Percentiles rank a stretch among this genome's conserved stretches.
Evolutionary conservation across 257 asterid genomes (phyloP).

Genomic region (Paulownia fortunei): DNA sequence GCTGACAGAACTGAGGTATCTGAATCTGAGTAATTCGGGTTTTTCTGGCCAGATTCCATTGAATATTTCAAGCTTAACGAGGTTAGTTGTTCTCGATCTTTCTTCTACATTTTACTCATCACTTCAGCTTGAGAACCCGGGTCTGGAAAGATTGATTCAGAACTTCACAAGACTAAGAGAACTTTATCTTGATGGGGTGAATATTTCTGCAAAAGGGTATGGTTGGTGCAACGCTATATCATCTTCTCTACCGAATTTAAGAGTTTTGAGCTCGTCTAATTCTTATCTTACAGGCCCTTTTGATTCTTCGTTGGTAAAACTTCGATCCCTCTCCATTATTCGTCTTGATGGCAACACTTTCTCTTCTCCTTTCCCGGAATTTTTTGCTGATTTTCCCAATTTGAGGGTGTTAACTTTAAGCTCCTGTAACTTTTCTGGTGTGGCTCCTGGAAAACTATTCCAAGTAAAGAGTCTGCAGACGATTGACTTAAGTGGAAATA

Average conservation of each 20-base stretch:
- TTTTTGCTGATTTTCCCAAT: slow-evolving; percentile 50
- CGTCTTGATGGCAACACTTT: slow-evolving; percentile 48
- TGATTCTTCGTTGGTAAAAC: slow-evolving; percentile 42
- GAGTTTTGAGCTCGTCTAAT: slow-evolving; percentile 49
- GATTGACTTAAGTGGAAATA: slow-evolving; percentile 49
- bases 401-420: slow-evolving; percentile 41
- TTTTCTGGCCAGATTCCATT: slow-evolving; percentile 49
- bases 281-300: slow-evolving; percentile 49
- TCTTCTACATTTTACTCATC: slow-evolving; percentile 21
- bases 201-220: slow-evolving; percentile 46
- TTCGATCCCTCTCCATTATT: slow-evolving; percentile 47
- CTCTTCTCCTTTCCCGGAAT: slow-evolving; percentile 44
- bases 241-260: slow-evolving; percentile 45
- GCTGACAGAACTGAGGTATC: slow-evolving; percentile 43
- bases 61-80: slow-evolving; percentile 41
- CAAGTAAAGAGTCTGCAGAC: slow-evolving; percentile 43
- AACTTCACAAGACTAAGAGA: slow-evolving; percentile 42
- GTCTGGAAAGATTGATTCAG: slow-evolving; percentile 36
- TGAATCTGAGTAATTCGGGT: slow-evolving; percentile 49
- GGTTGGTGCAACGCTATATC: slow-evolving; percentile 53
- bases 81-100: slow-evolving; percentile 53
- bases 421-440: slow-evolving; percentile 46
- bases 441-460: slow-evolving; percentile 49
- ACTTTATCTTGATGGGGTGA: slow-evolving; percentile 54
- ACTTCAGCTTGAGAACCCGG: slow-evolving; percentile 43